Evolutionary conservation across 208 protist genomes (phyloP), one percentile per base, ranked within the genome.

Genomic region (Wallacemonas rigidus): DNA sequence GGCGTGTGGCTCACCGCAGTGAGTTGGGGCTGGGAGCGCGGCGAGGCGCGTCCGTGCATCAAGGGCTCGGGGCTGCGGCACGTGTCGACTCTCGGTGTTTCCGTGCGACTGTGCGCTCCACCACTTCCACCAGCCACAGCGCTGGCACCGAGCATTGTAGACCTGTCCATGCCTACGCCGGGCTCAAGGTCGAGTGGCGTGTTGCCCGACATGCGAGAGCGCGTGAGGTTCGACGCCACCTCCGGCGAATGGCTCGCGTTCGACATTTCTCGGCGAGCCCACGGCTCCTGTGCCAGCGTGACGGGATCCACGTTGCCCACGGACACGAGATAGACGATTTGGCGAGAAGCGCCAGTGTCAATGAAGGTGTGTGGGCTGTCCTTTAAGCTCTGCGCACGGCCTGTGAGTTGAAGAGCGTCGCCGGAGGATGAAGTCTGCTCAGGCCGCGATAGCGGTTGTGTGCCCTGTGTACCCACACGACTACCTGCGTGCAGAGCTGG

Each of bases 171-270:
- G 9, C 11, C 6, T 6, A 17, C 14, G 26, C 53, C 15, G 15
- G 14, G 14, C 6, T 65, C 60, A 9, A 65, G 8, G 12, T 65
- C 60, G 26, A 65, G 60, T 41, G 60, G 60, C 40, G 60, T 65
- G 43, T 35, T 65, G 12, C 60, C 41, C 9, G 60, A 65, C 6
- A 41, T 65, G 60, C 43, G 64, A 3, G 64, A 69, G 6, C 64
- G 64, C 4, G 36, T 15, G 15, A 58, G 64, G 5, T 26, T 39
- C 36, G 50, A 57, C 26, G 36, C 6, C 6, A 1, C 4, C 47
- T 69, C 51, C 8, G 44, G 36, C 0, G 45, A 47, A 4, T 14
- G 4, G 50, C 57, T 54, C 14, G 14, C 15, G 48, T 56, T 35
- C 9, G 6, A 44, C 45, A 50, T 12, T 6, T 50, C 8, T 12